Evolutionary conservation across 2,329 filamentous ascomycete species (phyloP), one percentile per base, ranked within the genome.

Genomic region (Akanthomyces uredinophilus): DNA sequence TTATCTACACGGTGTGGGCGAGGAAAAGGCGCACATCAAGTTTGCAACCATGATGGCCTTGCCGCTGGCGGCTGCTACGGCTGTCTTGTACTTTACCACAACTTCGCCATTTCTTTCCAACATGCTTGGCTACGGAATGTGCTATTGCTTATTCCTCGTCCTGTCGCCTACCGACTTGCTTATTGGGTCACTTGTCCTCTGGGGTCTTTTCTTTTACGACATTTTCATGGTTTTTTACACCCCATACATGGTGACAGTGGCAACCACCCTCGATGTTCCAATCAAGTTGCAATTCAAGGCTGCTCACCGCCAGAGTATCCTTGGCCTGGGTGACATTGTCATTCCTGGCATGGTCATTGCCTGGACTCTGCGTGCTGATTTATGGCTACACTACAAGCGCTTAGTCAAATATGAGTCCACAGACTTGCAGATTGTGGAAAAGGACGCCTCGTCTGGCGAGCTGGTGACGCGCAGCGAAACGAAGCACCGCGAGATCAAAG

Each of bases 301-400:
- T 2, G 87, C 90, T 1, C 82, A 83, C n/a, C 87, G 88, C 27
- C 77, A 79, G 32, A 85, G 91, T 59, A 96, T 98, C 83, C 86
- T 99, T 8, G 94, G 94, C 0, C 82, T 98, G 0, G 94, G 94
- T n/a, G 94, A 99, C 71, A 90, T 99, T 63, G 90, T 96, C 1
- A 81, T 99, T 4, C 94, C 94, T 0, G 95, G 94, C 10, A 92
- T 98, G 70, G 88, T 97, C 76, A 89, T 98, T 65, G 91, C 86
- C 1, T 83, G 97, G 47, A 91, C 93, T 2, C 80, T 99, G 27
- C 87, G 94, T n/a, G 96, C 96, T 68, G 94, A 99, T 71, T 81
- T 96, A 8, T 95, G 91, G 77, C 81, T 92, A 60, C 87, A 90
- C 77, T 98, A 98, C 71, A 80, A 89, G 41, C 81, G 81, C 44